These are phyloP conservation scores for Diaporthe velutina DNA, from an alignment of 2,329 filamentous ascomycete genomes.

Conservation along the genomic window DNA sequence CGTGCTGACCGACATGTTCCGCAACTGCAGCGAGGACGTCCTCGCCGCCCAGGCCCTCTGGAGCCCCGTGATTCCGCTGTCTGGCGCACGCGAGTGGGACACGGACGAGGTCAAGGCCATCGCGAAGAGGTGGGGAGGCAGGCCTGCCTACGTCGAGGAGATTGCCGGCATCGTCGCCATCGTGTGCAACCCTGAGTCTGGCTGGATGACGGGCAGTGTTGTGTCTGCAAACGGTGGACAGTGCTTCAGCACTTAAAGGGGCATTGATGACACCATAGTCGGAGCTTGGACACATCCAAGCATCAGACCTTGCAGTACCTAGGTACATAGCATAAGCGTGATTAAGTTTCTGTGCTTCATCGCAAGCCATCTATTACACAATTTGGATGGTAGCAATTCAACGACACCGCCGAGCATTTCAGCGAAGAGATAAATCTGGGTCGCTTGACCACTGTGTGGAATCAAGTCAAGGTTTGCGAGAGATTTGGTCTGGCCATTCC, in stretches of 20 bases:
- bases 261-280: no score
- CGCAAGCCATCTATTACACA: not conserved
- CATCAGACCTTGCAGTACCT: not conserved
- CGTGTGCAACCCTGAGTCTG: constrained; percentile 42
- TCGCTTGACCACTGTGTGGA: not conserved
- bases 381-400: not conserved
- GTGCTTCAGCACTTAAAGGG: constrained; percentile 33
- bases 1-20: constrained; percentile 59
- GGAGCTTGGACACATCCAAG: not conserved
- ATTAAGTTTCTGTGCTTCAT: not conserved
- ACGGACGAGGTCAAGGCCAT: constrained; percentile 47
- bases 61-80: constrained; percentile 63
- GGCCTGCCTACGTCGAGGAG: constrained; percentile 68
- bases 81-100: constrained; percentile 47
- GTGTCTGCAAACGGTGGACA: constrained; percentile 42
- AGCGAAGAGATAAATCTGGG: not conserved
- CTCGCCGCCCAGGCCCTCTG: constrained; percentile 55
- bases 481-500: not conserved
- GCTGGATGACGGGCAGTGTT: constrained; percentile 43
- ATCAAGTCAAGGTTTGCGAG: not conserved
- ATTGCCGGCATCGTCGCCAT: constrained; percentile 42
- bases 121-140: constrained; percentile 64
- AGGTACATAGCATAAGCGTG: not conserved
- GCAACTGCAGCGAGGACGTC: constrained; percentile 65
- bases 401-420: not conserved